Base-by-base conservation (phyloP, 306 rosid species). In the Datisca glomerata region DNA sequence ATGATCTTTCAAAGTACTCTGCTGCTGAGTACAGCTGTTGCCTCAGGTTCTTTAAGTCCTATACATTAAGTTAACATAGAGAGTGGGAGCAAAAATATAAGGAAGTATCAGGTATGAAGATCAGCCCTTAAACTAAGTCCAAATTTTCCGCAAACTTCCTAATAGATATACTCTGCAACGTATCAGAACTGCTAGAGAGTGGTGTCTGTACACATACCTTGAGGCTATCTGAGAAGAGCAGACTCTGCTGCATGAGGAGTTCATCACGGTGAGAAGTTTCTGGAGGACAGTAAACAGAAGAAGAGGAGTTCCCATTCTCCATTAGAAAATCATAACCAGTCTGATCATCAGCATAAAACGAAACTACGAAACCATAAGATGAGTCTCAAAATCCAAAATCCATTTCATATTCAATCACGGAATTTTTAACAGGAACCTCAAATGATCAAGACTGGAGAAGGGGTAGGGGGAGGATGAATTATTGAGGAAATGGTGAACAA, bases 1-100 rank as follows among this genome's bases (percentile, higher is more conserved):
- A 69, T 5, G 75, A 58, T 33, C 6, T 40, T 49, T 69, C 71
- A 2, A 69, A 69, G 37, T 47, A 55, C 37, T 63, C 67, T 4
- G 75, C 75, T 42, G 75, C 70, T 32, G 75, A 69, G 36, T 63
- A 51, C 50, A 69, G 21, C 33, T 69, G 67, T 44, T 63, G 47
- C 63, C 52, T 58, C 56, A 69, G 32, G 57, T 57, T 64, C 56
- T 53, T 69, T 67, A 69, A 21, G 37, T 69, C 75, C 71, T 69
- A 21, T 25, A 33, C n/a, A n/a, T n/a, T n/a, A n/a, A n/a, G n/a
- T n/a, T n/a, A n/a, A n/a, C n/a, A n/a, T n/a, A n/a, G n/a, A n/a
- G n/a, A n/a, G n/a, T n/a, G n/a, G n/a, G n/a, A n/a, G n/a, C n/a
- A n/a, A n/a, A n/a, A n/a, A n/a, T n/a, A n/a, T n/a, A n/a, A n/a